phyloP scores from a whole-genome alignment of 2,329 filamentous ascomycete species.

The Diplodia mutila region DNA sequence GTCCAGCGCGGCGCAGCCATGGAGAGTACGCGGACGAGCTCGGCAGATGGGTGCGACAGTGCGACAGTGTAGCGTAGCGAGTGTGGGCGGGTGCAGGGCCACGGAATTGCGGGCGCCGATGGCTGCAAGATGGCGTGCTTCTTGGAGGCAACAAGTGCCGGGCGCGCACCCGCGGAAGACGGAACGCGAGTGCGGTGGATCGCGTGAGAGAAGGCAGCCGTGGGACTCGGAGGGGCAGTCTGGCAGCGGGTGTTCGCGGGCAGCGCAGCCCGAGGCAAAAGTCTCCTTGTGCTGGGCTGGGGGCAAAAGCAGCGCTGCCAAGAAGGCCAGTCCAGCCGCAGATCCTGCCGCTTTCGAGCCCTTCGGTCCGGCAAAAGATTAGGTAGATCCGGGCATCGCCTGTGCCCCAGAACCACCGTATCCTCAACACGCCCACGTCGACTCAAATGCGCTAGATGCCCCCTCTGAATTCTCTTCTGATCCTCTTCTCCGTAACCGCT shows the following conservation, averaged over 20 bases:
- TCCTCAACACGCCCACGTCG: conserved; percentile 20
- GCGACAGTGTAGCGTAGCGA: background rate
- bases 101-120: conserved; percentile 3
- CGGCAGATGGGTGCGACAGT: background rate
- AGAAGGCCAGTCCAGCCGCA: background rate
- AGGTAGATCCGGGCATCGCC: background rate
- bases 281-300: background rate
- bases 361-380: conserved; percentile 14
- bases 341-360: background rate
- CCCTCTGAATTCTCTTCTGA: background rate
- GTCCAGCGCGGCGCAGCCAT: background rate
- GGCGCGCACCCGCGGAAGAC: conserved; percentile 8
- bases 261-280: conserved; percentile 9
- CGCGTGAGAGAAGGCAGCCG: background rate
- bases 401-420: conserved; percentile 2
- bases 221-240: background rate
- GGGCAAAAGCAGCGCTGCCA: conserved; percentile 13
- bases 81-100: background rate
- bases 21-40: background rate
- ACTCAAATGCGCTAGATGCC: conserved; percentile 22
- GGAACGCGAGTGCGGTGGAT: conserved; percentile 2
- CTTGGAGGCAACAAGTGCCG: conserved; percentile 9
- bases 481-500: background rate
- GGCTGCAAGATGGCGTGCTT: background rate
- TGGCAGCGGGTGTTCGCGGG: background rate